Percentiles rank a stretch among this genome's conserved stretches.
Conservation (phyloP, 768 basidiomycete species). For the Rhodotorula paludigena region DNA sequence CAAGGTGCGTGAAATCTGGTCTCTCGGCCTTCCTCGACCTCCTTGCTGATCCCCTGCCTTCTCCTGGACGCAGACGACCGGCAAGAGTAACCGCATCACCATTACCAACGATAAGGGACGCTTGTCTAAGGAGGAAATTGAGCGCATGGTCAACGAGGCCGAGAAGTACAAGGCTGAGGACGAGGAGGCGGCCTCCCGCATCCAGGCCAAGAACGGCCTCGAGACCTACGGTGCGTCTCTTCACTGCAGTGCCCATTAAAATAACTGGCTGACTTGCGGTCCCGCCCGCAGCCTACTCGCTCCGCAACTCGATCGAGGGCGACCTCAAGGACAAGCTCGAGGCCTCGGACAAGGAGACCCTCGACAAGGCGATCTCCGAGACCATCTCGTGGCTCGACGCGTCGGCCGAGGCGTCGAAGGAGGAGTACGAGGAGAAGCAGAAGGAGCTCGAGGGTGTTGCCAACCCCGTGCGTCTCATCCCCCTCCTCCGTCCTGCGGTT, state of each 20-base stretch:
- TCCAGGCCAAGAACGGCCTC: conserved; percentile 80
- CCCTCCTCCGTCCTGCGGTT: too few relatives aligned
- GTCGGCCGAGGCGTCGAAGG: conserved; percentile 77
- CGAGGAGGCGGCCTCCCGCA: conserved; percentile 73
- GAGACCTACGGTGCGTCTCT: conserved; percentile 64
- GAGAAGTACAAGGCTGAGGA: conserved; percentile 72
- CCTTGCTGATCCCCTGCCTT: conserved; percentile 10
- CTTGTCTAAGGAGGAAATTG: conserved; percentile 94
- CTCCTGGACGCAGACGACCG: conserved; percentile 93
- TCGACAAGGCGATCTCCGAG: conserved; percentile 74
- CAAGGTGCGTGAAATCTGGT: conserved; percentile 53
- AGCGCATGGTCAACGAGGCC: conserved; percentile 92
- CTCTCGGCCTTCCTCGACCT: not conserved
- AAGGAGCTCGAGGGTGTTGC: conserved; percentile 85
- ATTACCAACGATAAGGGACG: conserved; percentile 97
- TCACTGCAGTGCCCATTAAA: not conserved
- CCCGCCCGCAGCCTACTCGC: conserved; percentile 63
- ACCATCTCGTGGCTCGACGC: conserved; percentile 88
- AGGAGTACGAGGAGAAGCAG: conserved; percentile 87
- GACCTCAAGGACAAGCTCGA: conserved; percentile 86
- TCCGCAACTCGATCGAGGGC: conserved; percentile 80
- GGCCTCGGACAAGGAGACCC: conserved; percentile 73
- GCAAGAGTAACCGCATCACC: conserved; percentile 74
- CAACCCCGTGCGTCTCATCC: conserved; percentile 43
- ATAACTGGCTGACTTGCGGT: not conserved